Evolutionary conservation across 116 monocot species (phyloP).

Genomic region (Dioscorea cayenensis): DNA sequence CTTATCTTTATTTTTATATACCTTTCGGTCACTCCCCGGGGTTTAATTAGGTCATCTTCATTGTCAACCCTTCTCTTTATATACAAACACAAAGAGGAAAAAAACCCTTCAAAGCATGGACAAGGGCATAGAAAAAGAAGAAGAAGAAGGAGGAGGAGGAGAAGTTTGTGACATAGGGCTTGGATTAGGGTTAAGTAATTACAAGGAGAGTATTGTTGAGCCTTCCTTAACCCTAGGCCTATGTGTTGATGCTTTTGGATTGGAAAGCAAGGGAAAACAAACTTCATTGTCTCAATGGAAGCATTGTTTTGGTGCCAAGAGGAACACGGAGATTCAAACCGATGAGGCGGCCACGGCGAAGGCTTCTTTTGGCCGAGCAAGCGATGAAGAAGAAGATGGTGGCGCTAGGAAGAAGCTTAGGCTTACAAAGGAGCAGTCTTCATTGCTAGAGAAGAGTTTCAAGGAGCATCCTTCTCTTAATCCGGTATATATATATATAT

Average conservation of each 20-base stretch:
- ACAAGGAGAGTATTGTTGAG: background rate
- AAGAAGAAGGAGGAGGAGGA: too few species aligned
- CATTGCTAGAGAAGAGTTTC: slow-evolving; percentile 17
- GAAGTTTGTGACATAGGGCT: slow-evolving; percentile 13
- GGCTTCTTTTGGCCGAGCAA: background rate
- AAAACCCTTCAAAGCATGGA: slow-evolving; percentile 1
- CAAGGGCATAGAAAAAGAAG: background rate
- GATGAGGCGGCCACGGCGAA: slow-evolving; percentile 1
- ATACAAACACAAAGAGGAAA: background rate
- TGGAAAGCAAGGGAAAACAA: background rate
- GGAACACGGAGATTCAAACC: background rate
- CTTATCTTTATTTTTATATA: background rate
- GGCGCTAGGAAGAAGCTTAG: slow-evolving; percentile 23
- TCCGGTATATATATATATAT: slow-evolving; percentile 1
- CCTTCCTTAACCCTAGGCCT: background rate
- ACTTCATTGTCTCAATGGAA: background rate
- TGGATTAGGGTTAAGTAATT: slow-evolving; percentile 3
- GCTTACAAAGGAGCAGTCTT: slow-evolving; percentile 21
- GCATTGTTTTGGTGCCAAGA: background rate
- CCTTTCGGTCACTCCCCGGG: slow-evolving; percentile 1
- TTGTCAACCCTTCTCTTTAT: background rate
- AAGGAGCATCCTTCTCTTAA: slow-evolving; percentile 13
- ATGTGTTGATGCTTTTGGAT: background rate
- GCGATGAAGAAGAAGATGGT: slow-evolving; percentile 10
- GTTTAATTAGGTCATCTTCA: background rate